Evolutionary conservation across 2,329 filamentous ascomycete species (phyloP), one percentile per base, ranked within the genome.

Genomic region (Pseudocercospora fuligena): DNA sequence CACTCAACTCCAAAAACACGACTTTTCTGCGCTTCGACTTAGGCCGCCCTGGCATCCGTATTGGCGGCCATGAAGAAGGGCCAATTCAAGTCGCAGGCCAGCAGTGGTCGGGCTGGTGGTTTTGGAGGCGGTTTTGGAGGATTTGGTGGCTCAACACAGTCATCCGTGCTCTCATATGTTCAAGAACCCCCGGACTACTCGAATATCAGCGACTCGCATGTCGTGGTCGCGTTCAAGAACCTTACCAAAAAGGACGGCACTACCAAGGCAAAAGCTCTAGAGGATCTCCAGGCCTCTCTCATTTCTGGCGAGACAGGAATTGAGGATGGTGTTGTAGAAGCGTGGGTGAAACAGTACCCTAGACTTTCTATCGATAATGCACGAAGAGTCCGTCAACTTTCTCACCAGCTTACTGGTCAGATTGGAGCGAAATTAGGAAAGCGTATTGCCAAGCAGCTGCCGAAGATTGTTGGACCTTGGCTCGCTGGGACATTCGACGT

Each of bases 141-240:
- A 29, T 76, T 78, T 69, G 75, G 73, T 19, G 73, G 81, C 19
- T 82, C 82, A 58, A 77, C 78, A 62, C 81, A 83, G 29, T 81
- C 85, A 2, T 90, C 88, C n/a, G 82, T 82, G 53, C 85, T 99
- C 46, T 97, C 94, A 53, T 97, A 97, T 81, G 87, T 98, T 61
- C 85, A 91, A 61, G 93, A 97, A 74, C 92, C 93, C 9, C 92
- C 92, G 57, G 91, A 97, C 74, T 88, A 97, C 72, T 88, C 89
- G 36, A 82, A 82, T 51, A 88, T 99, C 66, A 90, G 89, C 53
- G 90, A 97, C 73, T 86, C 93, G 7, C 91, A 95, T 75, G 84
- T 94, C 43, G 88, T 94, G 43, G 93, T 98, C 14, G 88, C 90
- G n/a, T 92, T 97, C 82, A 97, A 97, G 80, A 97, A 96, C 73